Evolutionary conservation across 495 filamentous ascomycete species (phyloP), one percentile per base, ranked within the genome.

Genomic region (Hypoxylon lenormandii): DNA sequence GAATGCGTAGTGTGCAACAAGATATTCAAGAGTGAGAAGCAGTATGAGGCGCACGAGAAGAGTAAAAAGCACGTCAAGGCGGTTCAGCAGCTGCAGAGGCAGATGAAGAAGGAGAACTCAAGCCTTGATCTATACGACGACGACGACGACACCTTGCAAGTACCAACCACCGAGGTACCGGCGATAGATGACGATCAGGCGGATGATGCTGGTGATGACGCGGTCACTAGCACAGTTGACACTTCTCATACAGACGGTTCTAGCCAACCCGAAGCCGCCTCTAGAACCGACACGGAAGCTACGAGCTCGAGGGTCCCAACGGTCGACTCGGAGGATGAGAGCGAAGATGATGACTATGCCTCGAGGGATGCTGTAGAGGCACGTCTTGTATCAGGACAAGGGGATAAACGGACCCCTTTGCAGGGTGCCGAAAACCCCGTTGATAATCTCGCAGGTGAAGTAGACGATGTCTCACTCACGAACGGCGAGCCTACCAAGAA

Each of bases 31-130:
- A 97, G 93, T 59, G 89, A 97, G 73, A 91, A 91, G 69, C 95
- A 97, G 70, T 94, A 88, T 63, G 88, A 94, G 74, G 88, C 91
- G n/a, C 95, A 99, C 72, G 94, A 98, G 79, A 91, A 89, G 78
- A 97, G 93, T 80, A 98, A 96, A 74, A 98, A 97, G 75, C 95
- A 99, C 73, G 72, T 88, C 45, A 97, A 96, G 74, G 90, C 91
- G 3, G 85, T 97, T 4, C 87, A 92, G 63, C 86, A 92, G 64
- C 76, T 99, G 36, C 87, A 85, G 70, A 83, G 87, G 71, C 88
- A 94, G 77, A 97, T 99, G 94, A 84, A 81, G 67, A 85, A 88
- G 67, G 88, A 99, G 60, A 87, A 94, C 72, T 79, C 82, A 47
- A 76, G 76, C 28, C 74, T 92, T 4, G 79, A 88, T 52, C 76